Conservation (phyloP, 1,139 yeast genomes). For the Dujonia santamariae region DNA sequence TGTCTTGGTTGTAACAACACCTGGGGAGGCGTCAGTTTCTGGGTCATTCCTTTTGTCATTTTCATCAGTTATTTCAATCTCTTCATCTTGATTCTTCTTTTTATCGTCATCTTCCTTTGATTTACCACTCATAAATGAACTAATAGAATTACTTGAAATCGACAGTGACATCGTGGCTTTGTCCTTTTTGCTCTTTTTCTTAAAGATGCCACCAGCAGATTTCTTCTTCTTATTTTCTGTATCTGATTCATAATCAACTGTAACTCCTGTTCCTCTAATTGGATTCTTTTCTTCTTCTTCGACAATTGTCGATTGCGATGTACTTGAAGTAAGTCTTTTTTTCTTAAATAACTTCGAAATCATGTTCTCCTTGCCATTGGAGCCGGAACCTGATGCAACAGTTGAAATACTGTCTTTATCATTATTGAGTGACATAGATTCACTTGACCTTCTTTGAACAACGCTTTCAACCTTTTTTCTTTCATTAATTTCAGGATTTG, state of each 20-base stretch:
- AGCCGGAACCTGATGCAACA: conserved; percentile 2
- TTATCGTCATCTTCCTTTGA: conserved; percentile 8
- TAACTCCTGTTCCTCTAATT: conserved; percentile 20
- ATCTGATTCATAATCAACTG: conserved; percentile 32
- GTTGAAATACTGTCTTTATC: conserved; percentile 9
- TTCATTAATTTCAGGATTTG: conserved; percentile 28
- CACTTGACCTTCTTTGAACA: conserved; percentile 5
- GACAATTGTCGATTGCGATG: conserved; percentile 4
- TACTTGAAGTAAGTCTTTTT: conserved; percentile 19
- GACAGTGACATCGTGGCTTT: conserved; percentile 2
- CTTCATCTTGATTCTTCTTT: conserved; percentile 11
- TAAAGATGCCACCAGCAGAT: conserved; percentile 19
- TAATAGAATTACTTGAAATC: conserved; percentile 5
- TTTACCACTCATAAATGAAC: conserved; percentile 5
- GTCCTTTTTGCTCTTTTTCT: conserved; percentile 7
- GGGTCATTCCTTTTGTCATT: no score
- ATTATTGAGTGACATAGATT: conserved; percentile 7
- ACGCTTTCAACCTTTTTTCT: not conserved
- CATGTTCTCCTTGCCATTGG: conserved; percentile 36
- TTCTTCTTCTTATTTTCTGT: conserved; percentile 16
- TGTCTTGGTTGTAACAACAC: no score
- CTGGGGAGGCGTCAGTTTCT: no score
- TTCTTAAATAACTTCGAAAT: conserved; percentile 45
- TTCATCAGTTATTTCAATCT: no score
- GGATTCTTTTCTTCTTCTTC: conserved; percentile 5